phyloP scores from a whole-genome alignment of 257 asterid genomes.

The Marsdenia floribunda region DNA sequence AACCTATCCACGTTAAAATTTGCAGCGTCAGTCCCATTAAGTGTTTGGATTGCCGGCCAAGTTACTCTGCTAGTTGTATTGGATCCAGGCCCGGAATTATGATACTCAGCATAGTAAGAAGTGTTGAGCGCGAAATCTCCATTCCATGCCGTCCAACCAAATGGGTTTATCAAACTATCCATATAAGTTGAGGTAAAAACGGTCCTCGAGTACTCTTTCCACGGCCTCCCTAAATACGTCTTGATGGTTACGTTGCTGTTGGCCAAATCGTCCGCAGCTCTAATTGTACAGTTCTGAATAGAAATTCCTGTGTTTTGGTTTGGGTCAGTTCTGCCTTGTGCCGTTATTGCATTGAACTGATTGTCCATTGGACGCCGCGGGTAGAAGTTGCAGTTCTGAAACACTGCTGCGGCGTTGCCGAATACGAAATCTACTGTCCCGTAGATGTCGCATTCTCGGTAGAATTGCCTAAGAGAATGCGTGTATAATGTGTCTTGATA shows the following conservation, averaged over 20 bases:
- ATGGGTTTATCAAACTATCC: constrained; percentile 33
- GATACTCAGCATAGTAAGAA: constrained; percentile 57
- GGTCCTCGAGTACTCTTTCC: constrained; percentile 70
- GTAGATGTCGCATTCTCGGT: constrained; percentile 55
- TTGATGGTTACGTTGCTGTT: constrained; percentile 11
- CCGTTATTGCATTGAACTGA: constrained; percentile 70
- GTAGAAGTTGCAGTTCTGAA: constrained; percentile 59
- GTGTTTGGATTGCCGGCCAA: constrained; percentile 57
- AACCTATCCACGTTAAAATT: constrained; percentile 50
- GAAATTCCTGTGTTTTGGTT: constrained; percentile 82
- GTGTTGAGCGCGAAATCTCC: constrained; percentile 72
- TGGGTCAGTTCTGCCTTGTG: constrained; percentile 70
- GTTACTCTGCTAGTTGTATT: constrained; percentile 42
- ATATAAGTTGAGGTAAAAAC: constrained; percentile 48
- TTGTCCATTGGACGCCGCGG: constrained; percentile 50
- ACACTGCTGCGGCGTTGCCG: constrained; percentile 62
- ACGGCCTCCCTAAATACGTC: constrained; percentile 73
- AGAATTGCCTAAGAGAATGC: constrained; percentile 75
- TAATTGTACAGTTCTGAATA: constrained; percentile 48
- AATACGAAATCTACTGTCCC: constrained; percentile 87
- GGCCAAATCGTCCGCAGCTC: constrained; percentile 48
- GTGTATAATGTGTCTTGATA: constrained; percentile 70
- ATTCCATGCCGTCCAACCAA: constrained; percentile 60
- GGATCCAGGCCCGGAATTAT: constrained; percentile 60
- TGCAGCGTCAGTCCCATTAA: constrained; percentile 45